Base-by-base conservation (phyloP, 106 monocot genomes). In the Narthecium ossifragum region DNA sequence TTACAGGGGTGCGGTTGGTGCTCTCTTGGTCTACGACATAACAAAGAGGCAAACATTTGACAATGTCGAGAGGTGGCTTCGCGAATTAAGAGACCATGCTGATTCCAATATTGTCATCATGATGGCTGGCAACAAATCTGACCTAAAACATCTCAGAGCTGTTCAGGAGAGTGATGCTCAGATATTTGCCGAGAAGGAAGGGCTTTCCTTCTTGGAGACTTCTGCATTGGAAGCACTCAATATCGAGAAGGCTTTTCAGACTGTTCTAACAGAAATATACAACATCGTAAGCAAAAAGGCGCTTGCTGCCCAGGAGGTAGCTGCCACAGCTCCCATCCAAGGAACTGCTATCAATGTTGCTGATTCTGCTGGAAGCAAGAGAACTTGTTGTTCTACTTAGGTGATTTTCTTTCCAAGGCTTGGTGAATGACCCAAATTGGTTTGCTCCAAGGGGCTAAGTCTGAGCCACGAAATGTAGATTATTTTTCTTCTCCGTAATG, bases 11-110 rank as follows among this genome's bases (percentile, higher is more conserved):
- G 80, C 84, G 10, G 79, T 84, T 0, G 84, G 79, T 31, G 84
- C 85, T 0, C 71, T 86, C 34, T 52, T 86, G 2, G 85, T 81
- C 15, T 86, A 81, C 8, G 85, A 86, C 74, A 78, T 86, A 49
- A 86, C 85, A 43, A 86, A 86, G 73, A 67, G 63, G 46, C 85
- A 81, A 55, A 86, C 81, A 1, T 86, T 86, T 31, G 85, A 86
- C 18, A 81, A 86, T 31, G 57, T 81, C 22, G 63, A 64, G 31
- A 70, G 85, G 63, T 86, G 85, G 80, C 81, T 86, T 2, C 81
- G 70, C 18, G 84, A 84, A 45, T 72, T 81, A 8, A 62, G 81
- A 26, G 78, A 81, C 30, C 85, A 86, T 29, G 85, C 85, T 0
- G 85, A 81, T 39, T 70, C 81, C 41, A 78, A 81, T 62, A 86